Conservation (phyloP, 2,329 filamentous ascomycete genomes). For the Paecilomyces niveus region DNA sequence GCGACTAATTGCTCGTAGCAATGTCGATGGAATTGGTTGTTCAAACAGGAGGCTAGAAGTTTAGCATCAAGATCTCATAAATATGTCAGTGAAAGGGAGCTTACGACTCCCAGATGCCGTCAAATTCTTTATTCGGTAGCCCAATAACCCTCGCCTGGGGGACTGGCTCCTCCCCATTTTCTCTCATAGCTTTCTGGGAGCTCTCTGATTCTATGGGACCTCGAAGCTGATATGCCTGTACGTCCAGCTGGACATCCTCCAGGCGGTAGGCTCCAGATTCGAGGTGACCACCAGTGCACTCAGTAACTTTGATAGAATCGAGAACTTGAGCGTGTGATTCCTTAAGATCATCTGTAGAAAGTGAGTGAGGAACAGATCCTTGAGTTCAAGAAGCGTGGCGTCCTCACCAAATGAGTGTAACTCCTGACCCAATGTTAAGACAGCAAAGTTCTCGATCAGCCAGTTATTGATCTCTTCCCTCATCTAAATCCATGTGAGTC, state of each 20-base stretch:
- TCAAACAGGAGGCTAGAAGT: conserved; percentile 34
- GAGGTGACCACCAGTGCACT: conserved; percentile 25
- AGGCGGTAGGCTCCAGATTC: conserved; percentile 21
- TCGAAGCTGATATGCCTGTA: conserved; percentile 36
- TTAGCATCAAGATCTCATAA: background rate
- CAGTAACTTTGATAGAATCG: conserved; percentile 30
- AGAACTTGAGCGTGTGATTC: conserved; percentile 18
- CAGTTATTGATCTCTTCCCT: conserved; percentile 30
- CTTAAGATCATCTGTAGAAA: conserved; percentile 16
- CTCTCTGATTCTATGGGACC: conserved; percentile 13
- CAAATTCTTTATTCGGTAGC: conserved; percentile 33
- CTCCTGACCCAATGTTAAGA: conserved; percentile 26
- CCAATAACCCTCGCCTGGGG: conserved; percentile 24
- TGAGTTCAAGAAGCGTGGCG: background rate
- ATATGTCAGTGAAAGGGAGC: conserved; percentile 3
- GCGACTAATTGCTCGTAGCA: conserved; percentile 34
- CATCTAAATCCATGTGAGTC: conserved; percentile 15
- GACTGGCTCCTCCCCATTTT: conserved; percentile 14
- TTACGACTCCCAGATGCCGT: conserved; percentile 39
- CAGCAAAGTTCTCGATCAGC: conserved; percentile 25
- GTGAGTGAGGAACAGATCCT: conserved; percentile 2
- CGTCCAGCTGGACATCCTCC: conserved; percentile 30
- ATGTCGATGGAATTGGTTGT: conserved; percentile 31
- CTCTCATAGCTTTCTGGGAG: conserved; percentile 14
- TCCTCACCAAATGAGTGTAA: conserved; percentile 22